These are phyloP conservation scores for Solanum chmielewskii DNA, from an alignment of 257 asterid species.

Conservation along the genomic window DNA sequence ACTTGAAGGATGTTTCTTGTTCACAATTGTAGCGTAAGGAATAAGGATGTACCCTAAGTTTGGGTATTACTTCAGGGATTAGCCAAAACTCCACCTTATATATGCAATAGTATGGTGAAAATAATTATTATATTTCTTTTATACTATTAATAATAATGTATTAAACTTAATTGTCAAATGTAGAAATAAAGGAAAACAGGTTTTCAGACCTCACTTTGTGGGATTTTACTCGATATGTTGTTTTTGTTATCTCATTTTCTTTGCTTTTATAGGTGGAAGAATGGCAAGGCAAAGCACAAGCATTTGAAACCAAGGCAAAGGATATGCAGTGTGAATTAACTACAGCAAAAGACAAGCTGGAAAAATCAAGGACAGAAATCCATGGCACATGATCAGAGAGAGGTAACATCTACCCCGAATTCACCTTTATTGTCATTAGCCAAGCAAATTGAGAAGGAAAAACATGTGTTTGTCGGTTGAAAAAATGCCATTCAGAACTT, in stretches of 20 bases:
- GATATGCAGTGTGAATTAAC: conserved; percentile 22
- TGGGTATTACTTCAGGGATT: too few species aligned
- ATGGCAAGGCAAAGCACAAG: conserved; percentile 52
- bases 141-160: neutral
- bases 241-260: too few species aligned
- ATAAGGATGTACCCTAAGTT: too few species aligned
- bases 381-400: neutral
- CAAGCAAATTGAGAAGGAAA: conserved; percentile 32
- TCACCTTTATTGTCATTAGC: conserved; percentile 12
- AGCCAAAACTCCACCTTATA: neutral
- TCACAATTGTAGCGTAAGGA: too few species aligned
- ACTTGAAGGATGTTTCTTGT: too few species aligned
- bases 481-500: neutral
- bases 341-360: conserved; percentile 19
- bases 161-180: neutral
- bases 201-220: neutral
- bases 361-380: conserved; percentile 7
- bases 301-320: conserved; percentile 35
- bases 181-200: neutral
- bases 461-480: neutral
- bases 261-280: conserved; percentile 39
- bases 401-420: neutral
- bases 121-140: neutral
- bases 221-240: too few species aligned
- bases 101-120: neutral